A percentile compares a stretch with the other conserved stretches of the same genome.
Conservation (phyloP, 345 rosid genomes). For the Hibiscus syriacus region DNA sequence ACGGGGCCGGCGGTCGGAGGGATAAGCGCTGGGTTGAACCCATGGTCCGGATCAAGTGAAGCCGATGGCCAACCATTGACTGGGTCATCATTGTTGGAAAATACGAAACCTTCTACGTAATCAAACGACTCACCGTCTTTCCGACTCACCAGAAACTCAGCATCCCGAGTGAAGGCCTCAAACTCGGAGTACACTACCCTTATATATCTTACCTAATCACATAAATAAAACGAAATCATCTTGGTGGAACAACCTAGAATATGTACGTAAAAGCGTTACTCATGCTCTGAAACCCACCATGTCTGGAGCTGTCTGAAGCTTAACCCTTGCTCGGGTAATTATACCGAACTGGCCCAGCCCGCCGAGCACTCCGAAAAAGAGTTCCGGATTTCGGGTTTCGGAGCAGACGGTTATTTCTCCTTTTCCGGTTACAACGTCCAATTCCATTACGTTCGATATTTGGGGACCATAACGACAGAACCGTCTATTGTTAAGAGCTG, state of each 20-base stretch:
- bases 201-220: conserved; percentile 62
- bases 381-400: conserved; percentile 38
- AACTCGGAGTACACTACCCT: conserved; percentile 76
- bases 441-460: conserved; percentile 68
- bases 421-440: conserved; percentile 80
- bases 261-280: conserved; percentile 20
- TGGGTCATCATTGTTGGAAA: conserved; percentile 74
- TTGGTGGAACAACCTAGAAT: conserved; percentile 1
- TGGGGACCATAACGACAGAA: conserved; percentile 83
- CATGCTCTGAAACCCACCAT: no score
- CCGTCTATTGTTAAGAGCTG: conserved; percentile 18
- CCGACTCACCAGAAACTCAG: conserved; percentile 71
- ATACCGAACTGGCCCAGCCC: no score
- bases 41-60: conserved; percentile 33
- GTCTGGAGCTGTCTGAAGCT: no score
- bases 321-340: no score
- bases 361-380: no score
- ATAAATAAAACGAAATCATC: neutral
- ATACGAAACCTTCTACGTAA: conserved; percentile 87
- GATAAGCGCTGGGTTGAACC: conserved; percentile 35
- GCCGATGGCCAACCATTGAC: conserved; percentile 90
- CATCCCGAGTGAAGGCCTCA: conserved; percentile 55
- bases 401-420: conserved; percentile 65
- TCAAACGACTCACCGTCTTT: conserved; percentile 50
- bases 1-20: conserved; percentile 50